Evolutionary conservation across 306 rosid species (phyloP).

Genomic region (Cicer arietinum): DNA sequence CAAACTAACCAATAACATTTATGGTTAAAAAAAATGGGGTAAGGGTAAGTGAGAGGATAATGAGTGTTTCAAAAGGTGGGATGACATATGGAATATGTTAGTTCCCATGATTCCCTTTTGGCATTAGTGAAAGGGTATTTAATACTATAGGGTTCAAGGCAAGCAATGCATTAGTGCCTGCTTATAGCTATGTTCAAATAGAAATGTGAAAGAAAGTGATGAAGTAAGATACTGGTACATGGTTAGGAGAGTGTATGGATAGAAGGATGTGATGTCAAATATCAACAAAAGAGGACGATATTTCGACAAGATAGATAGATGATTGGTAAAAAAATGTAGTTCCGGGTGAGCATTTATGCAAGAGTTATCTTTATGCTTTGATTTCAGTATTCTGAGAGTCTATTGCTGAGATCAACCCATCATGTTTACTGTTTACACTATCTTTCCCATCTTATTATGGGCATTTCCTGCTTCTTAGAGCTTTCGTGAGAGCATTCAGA

Average conservation of each 20-base stretch:
- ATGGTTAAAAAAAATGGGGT: no score
- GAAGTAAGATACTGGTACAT: constrained; percentile 1
- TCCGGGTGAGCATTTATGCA: neutral
- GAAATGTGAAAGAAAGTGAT: constrained; percentile 5
- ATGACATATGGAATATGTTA: neutral
- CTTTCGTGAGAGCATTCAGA: neutral
- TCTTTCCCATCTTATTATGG: constrained; percentile 10
- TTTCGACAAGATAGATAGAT: neutral
- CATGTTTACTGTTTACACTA: neutral
- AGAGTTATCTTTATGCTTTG: constrained; percentile 12
- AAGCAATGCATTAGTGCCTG: constrained; percentile 3
- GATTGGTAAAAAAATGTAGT: neutral
- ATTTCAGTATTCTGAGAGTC: neutral
- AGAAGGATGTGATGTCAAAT: neutral
- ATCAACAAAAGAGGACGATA: constrained; percentile 1
- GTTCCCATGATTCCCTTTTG: constrained; percentile 16
- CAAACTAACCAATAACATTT: neutral
- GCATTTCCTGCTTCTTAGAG: neutral
- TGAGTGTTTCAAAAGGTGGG: constrained; percentile 21
- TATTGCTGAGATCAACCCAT: constrained; percentile 5
- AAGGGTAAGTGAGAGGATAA: neutral
- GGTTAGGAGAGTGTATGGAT: constrained; percentile 1
- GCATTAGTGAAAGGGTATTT: constrained; percentile 6
- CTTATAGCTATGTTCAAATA: neutral
- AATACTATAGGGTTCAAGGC: constrained; percentile 6